Evolutionary conservation across 257 asterid species (phyloP).

Genomic region (Primulina tabacum): DNA sequence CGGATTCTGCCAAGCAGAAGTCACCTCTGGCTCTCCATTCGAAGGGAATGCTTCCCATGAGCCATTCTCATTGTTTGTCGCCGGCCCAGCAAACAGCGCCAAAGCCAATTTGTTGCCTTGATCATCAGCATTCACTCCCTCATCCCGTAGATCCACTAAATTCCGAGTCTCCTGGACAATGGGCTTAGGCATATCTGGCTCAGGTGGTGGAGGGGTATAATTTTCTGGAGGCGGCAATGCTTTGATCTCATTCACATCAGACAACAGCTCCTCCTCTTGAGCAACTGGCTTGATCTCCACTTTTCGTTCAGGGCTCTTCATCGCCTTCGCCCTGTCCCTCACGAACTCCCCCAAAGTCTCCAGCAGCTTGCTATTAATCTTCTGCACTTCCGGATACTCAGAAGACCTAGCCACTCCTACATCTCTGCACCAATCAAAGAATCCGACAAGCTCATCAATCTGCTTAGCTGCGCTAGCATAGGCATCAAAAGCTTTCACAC

Average conservation of each 20-base stretch:
- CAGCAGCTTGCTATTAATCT: conserved; percentile 58
- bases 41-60: conserved; percentile 80
- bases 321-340: conserved; percentile 71
- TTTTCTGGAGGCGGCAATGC: conserved; percentile 69
- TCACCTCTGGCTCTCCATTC: conserved; percentile 21
- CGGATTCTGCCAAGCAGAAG: conserved; percentile 34
- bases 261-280: conserved; percentile 45
- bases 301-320: conserved; percentile 68
- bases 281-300: conserved; percentile 38
- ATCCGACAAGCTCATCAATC: conserved; percentile 64
- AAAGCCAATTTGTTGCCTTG: conserved; percentile 75
- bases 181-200: conserved; percentile 56
- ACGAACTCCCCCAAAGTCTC: conserved; percentile 85
- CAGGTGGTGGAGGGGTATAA: conserved; percentile 38
- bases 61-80: conserved; percentile 45
- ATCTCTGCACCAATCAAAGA: conserved; percentile 76
- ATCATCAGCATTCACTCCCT: conserved; percentile 54
- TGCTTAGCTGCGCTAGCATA: conserved; percentile 26
- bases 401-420: conserved; percentile 36
- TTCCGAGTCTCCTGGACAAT: conserved; percentile 44
- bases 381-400: conserved; percentile 64
- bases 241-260: conserved; percentile 63
- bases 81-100: conserved; percentile 73
- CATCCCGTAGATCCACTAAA: conserved; percentile 41
- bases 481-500: conserved; percentile 68